These are phyloP conservation scores for Neoscytalidium dimidiatum DNA, from an alignment of 2,329 filamentous ascomycete species.

Conservation along the genomic window DNA sequence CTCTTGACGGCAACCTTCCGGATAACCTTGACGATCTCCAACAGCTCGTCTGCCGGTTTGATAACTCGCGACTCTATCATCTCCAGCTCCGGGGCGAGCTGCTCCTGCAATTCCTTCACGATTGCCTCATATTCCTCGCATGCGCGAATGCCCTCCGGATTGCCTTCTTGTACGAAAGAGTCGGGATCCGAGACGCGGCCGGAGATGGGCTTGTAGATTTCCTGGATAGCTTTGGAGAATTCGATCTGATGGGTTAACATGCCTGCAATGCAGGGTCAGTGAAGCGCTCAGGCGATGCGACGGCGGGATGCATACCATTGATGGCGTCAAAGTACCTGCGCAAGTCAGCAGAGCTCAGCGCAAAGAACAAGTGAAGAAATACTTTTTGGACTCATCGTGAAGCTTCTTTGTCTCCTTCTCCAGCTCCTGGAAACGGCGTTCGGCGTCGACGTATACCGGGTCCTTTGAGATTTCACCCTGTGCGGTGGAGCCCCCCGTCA, in stretches of 20 bases:
- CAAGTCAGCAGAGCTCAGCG: slow-evolving; percentile 27
- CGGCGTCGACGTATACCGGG: slow-evolving; percentile 89
- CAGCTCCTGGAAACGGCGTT: slow-evolving; percentile 89
- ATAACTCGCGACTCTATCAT: slow-evolving; percentile 96
- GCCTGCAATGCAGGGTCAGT: slow-evolving; percentile 46
- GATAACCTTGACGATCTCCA: slow-evolving; percentile 94
- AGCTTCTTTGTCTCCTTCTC: slow-evolving; percentile 96
- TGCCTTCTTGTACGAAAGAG: slow-evolving; percentile 77
- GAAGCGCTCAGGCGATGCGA: background rate
- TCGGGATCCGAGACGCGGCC: slow-evolving; percentile 93
- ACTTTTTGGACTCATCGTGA: slow-evolving; percentile 92
- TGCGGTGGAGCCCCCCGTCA: slow-evolving; percentile 22
- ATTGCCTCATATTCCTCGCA: slow-evolving; percentile 96
- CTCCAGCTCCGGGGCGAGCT: slow-evolving; percentile 86
- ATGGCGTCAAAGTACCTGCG: slow-evolving; percentile 86
- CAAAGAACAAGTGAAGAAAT: slow-evolving; percentile 23
- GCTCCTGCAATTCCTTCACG: slow-evolving; percentile 86
- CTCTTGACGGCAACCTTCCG: slow-evolving; percentile 86
- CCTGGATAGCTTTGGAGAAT: slow-evolving; percentile 92
- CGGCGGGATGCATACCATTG: slow-evolving; percentile 62
- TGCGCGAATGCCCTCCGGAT: slow-evolving; percentile 87
- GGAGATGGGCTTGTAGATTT: slow-evolving; percentile 98
- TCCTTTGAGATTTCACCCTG: slow-evolving; percentile 91
- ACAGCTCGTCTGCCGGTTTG: slow-evolving; percentile 86
- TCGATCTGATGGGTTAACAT: slow-evolving; percentile 98